phyloP scores from a whole-genome alignment of 2,329 filamentous ascomycete species.

The Talaromyces verruculosus region DNA sequence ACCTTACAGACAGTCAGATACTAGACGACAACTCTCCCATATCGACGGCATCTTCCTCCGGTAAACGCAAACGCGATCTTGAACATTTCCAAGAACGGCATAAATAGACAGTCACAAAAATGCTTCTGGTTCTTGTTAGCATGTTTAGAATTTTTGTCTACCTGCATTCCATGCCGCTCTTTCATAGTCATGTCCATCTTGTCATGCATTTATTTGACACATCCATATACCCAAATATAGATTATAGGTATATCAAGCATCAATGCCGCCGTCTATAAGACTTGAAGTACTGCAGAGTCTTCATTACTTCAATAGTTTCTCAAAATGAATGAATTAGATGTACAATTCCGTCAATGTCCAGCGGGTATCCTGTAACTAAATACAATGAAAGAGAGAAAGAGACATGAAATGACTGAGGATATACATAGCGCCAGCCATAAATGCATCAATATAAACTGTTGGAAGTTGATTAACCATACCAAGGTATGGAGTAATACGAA shows the following conservation, averaged over 20 bases:
- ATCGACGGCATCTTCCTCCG: slow-evolving; percentile 16
- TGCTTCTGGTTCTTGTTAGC: neutral
- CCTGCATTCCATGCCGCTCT: neutral
- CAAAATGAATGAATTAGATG: slow-evolving; percentile 6
- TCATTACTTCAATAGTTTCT: neutral
- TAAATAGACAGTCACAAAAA: neutral
- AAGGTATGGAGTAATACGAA: neutral
- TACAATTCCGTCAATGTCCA: slow-evolving; percentile 10
- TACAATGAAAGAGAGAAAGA: slow-evolving; percentile 10
- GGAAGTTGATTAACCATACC: neutral
- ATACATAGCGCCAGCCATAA: slow-evolving; percentile 6
- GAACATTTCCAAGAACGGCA: slow-evolving; percentile 18
- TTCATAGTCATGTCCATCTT: neutral
- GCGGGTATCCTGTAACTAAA: slow-evolving; percentile 17
- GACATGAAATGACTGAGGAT: neutral
- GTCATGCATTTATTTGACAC: slow-evolving; percentile 1
- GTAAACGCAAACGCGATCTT: slow-evolving; percentile 22
- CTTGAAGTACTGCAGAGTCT: neutral
- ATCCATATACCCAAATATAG: slow-evolving; percentile 15
- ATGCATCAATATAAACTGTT: slow-evolving; percentile 17
- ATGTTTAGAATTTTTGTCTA: neutral
- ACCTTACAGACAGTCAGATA: slow-evolving; percentile 35
- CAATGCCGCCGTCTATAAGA: neutral
- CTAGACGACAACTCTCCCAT: slow-evolving; percentile 25
- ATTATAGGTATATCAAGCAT: slow-evolving; percentile 4